Conservation (phyloP, 176 grass and related monocot genomes). For the Ampelocalamus luodianensis region DNA sequence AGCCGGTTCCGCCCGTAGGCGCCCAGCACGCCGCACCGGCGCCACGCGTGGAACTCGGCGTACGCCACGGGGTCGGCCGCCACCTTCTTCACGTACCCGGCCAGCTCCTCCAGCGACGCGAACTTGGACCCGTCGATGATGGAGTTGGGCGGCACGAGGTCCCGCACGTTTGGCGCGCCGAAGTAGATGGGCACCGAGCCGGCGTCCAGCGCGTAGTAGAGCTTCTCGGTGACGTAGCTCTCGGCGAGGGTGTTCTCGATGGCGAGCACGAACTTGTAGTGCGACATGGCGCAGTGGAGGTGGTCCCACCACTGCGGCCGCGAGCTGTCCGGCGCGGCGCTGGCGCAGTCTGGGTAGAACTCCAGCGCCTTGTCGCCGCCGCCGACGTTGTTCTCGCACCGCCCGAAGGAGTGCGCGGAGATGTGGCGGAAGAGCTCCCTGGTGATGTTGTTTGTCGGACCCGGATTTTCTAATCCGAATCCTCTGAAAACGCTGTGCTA, state of each 20-base stretch:
- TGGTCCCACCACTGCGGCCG: slow-evolving; percentile 65
- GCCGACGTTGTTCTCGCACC: slow-evolving; percentile 59
- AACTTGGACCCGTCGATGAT: slow-evolving; percentile 57
- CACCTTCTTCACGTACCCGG: slow-evolving; percentile 48
- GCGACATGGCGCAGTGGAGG: slow-evolving; percentile 68
- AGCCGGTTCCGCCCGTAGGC: slow-evolving; percentile 49
- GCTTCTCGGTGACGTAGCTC: slow-evolving; percentile 66
- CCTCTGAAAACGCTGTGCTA: too few relatives aligned
- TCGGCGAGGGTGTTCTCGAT: slow-evolving; percentile 62
- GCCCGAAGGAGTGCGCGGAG: slow-evolving; percentile 55
- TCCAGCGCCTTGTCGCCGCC: slow-evolving; percentile 47
- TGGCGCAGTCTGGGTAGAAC: slow-evolving; percentile 54
- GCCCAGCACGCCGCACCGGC: slow-evolving; percentile 64
- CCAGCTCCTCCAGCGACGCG: slow-evolving; percentile 52
- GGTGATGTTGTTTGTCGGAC: slow-evolving; percentile 40
- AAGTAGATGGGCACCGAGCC: slow-evolving; percentile 66
- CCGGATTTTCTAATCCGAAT: too few relatives aligned
- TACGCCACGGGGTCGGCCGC: slow-evolving; percentile 64
- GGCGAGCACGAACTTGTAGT: slow-evolving; percentile 71
- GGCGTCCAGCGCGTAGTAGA: slow-evolving; percentile 65
- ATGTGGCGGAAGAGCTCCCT: slow-evolving; percentile 48
- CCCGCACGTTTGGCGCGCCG: slow-evolving; percentile 53
- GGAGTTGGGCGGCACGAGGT: slow-evolving; percentile 61
- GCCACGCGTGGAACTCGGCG: slow-evolving; percentile 70
- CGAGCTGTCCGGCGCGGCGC: neutral